Conservation (phyloP, 805 yeast genomes). For the Kodamaea nitidulidarum region DNA sequence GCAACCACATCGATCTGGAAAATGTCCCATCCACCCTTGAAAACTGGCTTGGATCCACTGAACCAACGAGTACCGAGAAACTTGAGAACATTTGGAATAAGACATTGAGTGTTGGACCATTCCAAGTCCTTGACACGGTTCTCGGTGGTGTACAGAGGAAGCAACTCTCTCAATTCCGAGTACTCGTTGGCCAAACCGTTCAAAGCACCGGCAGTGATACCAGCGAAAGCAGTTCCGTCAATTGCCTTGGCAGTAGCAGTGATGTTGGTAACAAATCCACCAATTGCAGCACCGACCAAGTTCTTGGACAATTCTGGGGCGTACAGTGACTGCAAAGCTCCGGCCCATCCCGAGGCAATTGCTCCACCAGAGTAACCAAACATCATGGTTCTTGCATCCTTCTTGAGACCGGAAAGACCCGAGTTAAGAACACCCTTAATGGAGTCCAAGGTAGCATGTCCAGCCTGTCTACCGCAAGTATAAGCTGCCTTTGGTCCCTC, state of each 20-base stretch:
- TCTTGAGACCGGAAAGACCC: slow-evolving; percentile 12
- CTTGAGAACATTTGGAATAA: slow-evolving; percentile 4
- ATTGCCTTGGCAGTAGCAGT: slow-evolving; percentile 23
- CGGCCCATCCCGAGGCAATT: slow-evolving; percentile 37
- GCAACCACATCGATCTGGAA: slow-evolving; percentile 10
- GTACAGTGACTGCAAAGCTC: slow-evolving; percentile 31
- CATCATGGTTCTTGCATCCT: slow-evolving; percentile 19
- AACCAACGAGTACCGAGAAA: slow-evolving; percentile 9
- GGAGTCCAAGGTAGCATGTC: slow-evolving; percentile 27
- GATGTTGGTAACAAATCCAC: slow-evolving; percentile 34
- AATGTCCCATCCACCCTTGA: slow-evolving; percentile 16
- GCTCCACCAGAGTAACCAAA: slow-evolving; percentile 42
- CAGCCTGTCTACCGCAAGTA: slow-evolving; percentile 30
- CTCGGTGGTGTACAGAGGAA: slow-evolving; percentile 6
- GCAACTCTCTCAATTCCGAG: slow-evolving; percentile 17
- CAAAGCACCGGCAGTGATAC: slow-evolving; percentile 27
- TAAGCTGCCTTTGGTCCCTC: slow-evolving; percentile 32
- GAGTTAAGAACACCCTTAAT: slow-evolving; percentile 24
- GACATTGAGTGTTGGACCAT: slow-evolving; percentile 3
- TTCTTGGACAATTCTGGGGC: slow-evolving; percentile 27
- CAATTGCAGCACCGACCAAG: slow-evolving; percentile 32
- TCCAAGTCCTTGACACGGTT: neutral
- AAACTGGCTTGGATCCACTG: slow-evolving; percentile 11
- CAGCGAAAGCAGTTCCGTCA: slow-evolving; percentile 27
- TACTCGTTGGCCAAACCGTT: slow-evolving; percentile 31